Base-by-base conservation (phyloP, 1,284 basidiomycete species). In the Papiliotrema flavescens region DNA sequence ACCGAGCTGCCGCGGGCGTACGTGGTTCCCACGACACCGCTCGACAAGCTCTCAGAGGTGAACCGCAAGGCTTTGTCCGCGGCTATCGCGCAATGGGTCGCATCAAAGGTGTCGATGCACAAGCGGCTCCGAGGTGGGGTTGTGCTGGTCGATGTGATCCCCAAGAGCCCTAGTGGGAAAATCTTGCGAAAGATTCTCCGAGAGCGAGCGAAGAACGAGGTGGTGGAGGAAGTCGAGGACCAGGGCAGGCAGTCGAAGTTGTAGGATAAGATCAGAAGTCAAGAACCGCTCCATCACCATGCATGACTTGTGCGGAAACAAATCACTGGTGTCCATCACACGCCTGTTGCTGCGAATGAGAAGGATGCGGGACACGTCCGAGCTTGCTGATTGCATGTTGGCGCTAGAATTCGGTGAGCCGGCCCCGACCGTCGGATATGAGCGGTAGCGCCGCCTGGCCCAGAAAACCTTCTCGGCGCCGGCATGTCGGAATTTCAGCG, bases 1-100 rank as follows among this genome's bases (percentile, higher is more conserved):
- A 89, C 88, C 2, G 89, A 92, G 68, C 79, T 90, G 14, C 89
- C 89, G 11, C 82, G 87, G 59, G 88, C 86, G 9, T 90, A 90
- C 59, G 76, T 90, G 45, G 87, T 88, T 1, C 84, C 70, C 5
- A 63, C 60, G 26, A 60, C 55, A 14, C 43, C 76, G 60, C 2
- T 71, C 4, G 43, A 41, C 15, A 24, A 65, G 26, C 51, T 82
- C 9, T 78, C 81, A 42, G 78, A 71, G 42, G 26, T 6, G 7
- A 22, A 51, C 6, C 19, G 17, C 24, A 60, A 60, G 0, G 65
- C 67, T 1, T 84, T 87, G 55, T 77, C 77, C 7, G 54, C 74
- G n/a, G 72, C 77, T 15, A 78, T 90, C 2, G 79, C 80, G 48
- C 75, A 76, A 23, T 90, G 88, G 88, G 80, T 86, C 13, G 75